A percentile compares a stretch with the other conserved stretches of the same genome.
Evolutionary conservation across 2,329 filamentous ascomycete genomes (phyloP).

Genomic region (Aspergillus felis): DNA sequence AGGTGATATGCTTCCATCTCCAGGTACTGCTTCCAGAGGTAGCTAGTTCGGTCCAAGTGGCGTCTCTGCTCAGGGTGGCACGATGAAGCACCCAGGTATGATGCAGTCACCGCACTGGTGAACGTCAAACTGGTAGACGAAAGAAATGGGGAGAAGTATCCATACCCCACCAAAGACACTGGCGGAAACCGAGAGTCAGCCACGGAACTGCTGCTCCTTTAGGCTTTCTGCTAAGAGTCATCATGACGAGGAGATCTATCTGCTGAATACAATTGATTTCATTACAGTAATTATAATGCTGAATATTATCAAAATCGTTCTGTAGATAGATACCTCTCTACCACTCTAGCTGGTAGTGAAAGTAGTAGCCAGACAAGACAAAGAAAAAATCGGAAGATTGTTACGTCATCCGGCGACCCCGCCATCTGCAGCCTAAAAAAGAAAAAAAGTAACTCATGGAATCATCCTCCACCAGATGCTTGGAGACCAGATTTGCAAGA

Average conservation of each 20-base stretch:
- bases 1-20: neutral
- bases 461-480: neutral
- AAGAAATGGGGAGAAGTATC: neutral
- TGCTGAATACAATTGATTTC: neutral
- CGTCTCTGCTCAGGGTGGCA: neutral
- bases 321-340: too few relatives aligned
- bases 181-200: neutral
- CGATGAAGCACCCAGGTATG: neutral
- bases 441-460: neutral
- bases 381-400: neutral
- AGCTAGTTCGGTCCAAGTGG: neutral
- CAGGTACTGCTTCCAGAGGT: too few relatives aligned
- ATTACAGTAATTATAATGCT: neutral
- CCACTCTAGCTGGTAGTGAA: too few relatives aligned
- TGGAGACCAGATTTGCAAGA: neutral
- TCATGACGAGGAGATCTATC: neutral
- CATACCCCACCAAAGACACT: neutral
- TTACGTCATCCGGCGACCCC: slow-evolving; percentile 9
- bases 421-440: neutral
- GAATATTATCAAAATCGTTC: neutral
- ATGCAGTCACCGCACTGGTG: neutral
- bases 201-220: neutral
- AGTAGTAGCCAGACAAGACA: neutral
- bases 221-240: neutral
- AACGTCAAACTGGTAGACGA: neutral